Conservation (phyloP, 306 rosid genomes). For the Dryas drummondii region DNA sequence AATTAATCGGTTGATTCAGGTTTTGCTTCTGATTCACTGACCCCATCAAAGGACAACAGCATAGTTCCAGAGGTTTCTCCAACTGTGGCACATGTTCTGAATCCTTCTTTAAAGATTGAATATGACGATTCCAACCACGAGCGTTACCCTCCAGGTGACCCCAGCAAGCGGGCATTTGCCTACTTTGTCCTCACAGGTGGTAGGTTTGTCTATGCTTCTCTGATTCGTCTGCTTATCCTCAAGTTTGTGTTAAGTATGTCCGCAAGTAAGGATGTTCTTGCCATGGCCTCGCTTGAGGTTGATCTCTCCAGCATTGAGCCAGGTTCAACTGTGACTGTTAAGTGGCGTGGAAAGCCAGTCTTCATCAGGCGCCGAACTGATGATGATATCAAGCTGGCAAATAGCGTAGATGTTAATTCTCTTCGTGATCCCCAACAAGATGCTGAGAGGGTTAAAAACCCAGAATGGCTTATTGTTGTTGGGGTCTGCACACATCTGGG, state of each 20-base stretch:
- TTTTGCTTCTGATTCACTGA: constrained; percentile 50
- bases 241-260: constrained; percentile 88
- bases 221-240: constrained; percentile 74
- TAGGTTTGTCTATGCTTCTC: constrained; percentile 74
- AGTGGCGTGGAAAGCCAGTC: constrained; percentile 92
- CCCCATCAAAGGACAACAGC: constrained; percentile 44
- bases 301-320: constrained; percentile 84
- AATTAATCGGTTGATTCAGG: constrained; percentile 42
- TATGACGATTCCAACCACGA: constrained; percentile 76
- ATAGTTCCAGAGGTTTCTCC: constrained; percentile 54
- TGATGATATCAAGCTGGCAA: constrained; percentile 71
- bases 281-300: constrained; percentile 81
- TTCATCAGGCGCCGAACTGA: constrained; percentile 86
- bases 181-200: constrained; percentile 85
- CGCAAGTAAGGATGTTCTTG: constrained; percentile 91
- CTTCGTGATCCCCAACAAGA: constrained; percentile 81
- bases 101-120: constrained; percentile 71
- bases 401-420: constrained; percentile 66
- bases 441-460: constrained; percentile 70
- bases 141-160: constrained; percentile 79
- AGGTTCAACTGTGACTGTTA: constrained; percentile 77
- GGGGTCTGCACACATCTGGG: constrained; percentile 91
- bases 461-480: constrained; percentile 81
- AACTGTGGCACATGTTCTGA: constrained; percentile 63
- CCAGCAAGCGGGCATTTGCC: constrained; percentile 91